Base-by-base conservation (phyloP, 352 stramenopile genomes). In the Globisporangium barbulae region DNA sequence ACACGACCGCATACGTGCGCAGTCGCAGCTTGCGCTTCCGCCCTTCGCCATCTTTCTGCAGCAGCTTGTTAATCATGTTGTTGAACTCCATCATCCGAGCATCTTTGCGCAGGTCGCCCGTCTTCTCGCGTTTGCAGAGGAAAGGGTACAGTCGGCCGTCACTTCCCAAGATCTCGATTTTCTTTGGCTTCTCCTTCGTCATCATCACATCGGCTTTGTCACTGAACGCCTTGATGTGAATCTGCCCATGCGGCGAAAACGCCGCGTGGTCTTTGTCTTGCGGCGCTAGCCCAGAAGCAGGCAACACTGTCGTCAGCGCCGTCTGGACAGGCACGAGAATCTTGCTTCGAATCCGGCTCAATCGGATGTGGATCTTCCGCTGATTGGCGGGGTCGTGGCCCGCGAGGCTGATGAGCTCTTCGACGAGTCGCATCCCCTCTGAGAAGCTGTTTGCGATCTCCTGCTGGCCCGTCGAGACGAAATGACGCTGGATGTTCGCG, bases 41-140 rank as follows among this genome's bases (percentile, higher is more conserved):
- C 0, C 85, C 90, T 70, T 96, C 97, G 42, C 76, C 78, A 67
- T 98, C 86, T 61, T 87, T 88, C 42, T 95, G 78, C 59, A 99
- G 86, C n/a, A 99, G 78, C 58, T 98, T 96, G 83, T 99, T 99
- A 53, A 99, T 98, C 67, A 99, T 98, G 59, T 91, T 98, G 68
- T 98, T 99, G 59, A 99, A 98, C 75, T 99, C 98, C 94, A 99
- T 99, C 76, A 99, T 97, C 42, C 97, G 92, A 22, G 97, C 93
- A 80, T 99, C 98, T 81, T 99, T 99, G 44, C 98, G 87, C 54
- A 99, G 81, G 74, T 99, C 98, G 6, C 98, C 98, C 42, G 97
- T 98, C 65, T 97, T 98, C 73, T 99, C 98, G 52, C 97, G 89
- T 63, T 98, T 98, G 73, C 93, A 98, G 48, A 98, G 65, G 70